Base-by-base conservation (phyloP, 2,329 filamentous ascomycete genomes). In the Alternaria arborescens region DNA sequence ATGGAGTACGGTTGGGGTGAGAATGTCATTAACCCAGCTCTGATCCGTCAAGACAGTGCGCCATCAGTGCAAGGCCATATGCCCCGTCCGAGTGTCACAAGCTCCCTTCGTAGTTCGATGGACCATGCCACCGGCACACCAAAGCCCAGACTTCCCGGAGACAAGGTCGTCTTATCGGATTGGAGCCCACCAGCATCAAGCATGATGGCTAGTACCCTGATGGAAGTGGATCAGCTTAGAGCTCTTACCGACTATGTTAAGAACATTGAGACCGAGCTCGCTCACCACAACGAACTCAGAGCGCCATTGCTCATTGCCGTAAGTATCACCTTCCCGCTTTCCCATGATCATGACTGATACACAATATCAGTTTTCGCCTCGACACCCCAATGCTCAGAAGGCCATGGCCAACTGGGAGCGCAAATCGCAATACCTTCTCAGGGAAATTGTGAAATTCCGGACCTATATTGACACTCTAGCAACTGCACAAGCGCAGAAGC, bases 1-100 rank as follows among this genome's bases (percentile, higher is more conserved):
- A 91, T 98, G 69, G 95, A 99, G 78, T 98, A 97, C 74, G 95
- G 95, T 54, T 99, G 95, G 95, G 92, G 93, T 69, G 93, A 97
- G 41, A 84, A 85, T 20, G 89, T 97, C 62, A 89, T 97, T 71
- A 88, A 88, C 66, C 71, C 79, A 24, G 81, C 81, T 10, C 64
- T 79, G 52, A 88, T 73, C n/a, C 74, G 75, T 55, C 72, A 80
- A 43, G 78, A 80, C 52, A 74, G 71, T 60, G 63, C 71, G 40
- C 73, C 75, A 43, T 68, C 76, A 22, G 58, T 71, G 28, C 71
- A 71, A 54, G 73, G 75, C 41, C 76, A 77, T 42, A 70, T 76
- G 66, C 77, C 80, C 38, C 80, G 86, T 42, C 83, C 84, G 24
- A 87, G 85, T 69, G 80, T 88, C 60, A 85, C 88, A 66, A 86